Conservation (phyloP, 257 asterid species). For the Hygrophila difformis region DNA sequence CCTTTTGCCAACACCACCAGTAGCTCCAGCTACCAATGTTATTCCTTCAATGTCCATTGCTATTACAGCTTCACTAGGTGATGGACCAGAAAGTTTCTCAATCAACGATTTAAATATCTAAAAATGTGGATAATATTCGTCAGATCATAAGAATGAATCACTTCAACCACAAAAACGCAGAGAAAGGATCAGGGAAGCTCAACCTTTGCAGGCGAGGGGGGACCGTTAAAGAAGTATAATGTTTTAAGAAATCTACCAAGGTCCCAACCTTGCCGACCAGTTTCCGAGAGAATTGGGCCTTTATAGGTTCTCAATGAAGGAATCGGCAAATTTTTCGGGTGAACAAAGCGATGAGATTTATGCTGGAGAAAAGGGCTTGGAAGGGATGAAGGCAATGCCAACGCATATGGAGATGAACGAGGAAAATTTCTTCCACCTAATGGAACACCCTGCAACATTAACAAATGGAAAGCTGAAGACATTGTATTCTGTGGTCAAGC, state of each 20-base stretch:
- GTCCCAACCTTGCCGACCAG: constrained; percentile 80
- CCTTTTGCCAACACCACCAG: constrained; percentile 98
- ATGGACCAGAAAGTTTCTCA: constrained; percentile 79
- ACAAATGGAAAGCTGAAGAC: constrained; percentile 5
- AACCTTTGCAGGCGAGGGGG: constrained; percentile 96
- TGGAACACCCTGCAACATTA: constrained; percentile 41
- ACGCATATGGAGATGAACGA: constrained; percentile 19
- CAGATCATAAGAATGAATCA: constrained; percentile 21
- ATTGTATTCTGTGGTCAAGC: not conserved
- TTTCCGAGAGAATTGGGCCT: constrained; percentile 41
- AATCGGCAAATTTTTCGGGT: constrained; percentile 24
- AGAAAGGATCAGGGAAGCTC: constrained; percentile 15
- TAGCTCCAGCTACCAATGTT: constrained; percentile 86
- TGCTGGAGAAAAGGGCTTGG: constrained; percentile 37
- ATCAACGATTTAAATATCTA: constrained; percentile 84
- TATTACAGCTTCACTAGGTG: constrained; percentile 60
- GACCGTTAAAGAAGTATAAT: constrained; percentile 82
- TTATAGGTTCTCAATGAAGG: constrained; percentile 30
- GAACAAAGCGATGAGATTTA: constrained; percentile 20
- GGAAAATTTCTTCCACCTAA: constrained; percentile 23
- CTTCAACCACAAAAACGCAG: not conserved
- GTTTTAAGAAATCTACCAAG: constrained; percentile 82
- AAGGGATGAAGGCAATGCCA: constrained; percentile 25
- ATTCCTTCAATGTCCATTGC: constrained; percentile 60
- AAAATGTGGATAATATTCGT: constrained; percentile 29